A percentile compares a stretch with the other conserved stretches of the same genome.
phyloP scores from a whole-genome alignment of 2,329 filamentous ascomycete genomes.

The Fusarium sp. region DNA sequence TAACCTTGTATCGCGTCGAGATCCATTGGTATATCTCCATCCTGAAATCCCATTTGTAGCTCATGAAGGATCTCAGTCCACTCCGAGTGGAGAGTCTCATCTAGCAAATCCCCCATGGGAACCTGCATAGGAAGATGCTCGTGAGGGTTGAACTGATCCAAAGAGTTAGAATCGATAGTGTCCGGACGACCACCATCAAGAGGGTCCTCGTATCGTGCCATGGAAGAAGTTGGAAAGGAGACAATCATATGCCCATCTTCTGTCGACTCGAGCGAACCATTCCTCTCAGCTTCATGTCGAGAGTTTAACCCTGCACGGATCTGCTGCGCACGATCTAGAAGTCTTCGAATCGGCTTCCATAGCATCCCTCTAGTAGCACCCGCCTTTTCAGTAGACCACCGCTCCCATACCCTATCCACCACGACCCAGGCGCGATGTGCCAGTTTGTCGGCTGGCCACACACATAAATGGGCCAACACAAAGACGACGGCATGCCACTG shows the following conservation, averaged over 20 bases:
- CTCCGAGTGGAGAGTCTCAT: background rate
- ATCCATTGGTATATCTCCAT: background rate
- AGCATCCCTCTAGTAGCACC: background rate
- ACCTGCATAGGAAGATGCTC: background rate
- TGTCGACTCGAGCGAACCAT: background rate
- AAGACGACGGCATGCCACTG: slow-evolving; percentile 75
- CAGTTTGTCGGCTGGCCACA: background rate
- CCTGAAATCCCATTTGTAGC: background rate
- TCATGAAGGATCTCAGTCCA: background rate
- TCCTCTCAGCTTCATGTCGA: background rate
- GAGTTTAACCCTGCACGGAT: background rate
- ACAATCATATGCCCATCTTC: background rate
- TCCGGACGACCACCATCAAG: background rate
- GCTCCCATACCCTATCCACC: background rate
- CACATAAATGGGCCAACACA: slow-evolving; percentile 67
- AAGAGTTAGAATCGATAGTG: background rate
- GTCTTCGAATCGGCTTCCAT: background rate
- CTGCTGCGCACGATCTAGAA: background rate
- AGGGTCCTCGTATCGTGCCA: background rate
- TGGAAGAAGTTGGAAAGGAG: background rate
- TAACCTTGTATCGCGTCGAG: background rate
- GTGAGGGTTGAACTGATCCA: background rate
- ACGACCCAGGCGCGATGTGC: background rate
- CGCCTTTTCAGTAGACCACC: background rate
- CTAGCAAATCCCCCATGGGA: background rate